These are phyloP conservation scores for Chenopodium album DNA, from an alignment of 148 eudicot species.

Conservation along the genomic window DNA sequence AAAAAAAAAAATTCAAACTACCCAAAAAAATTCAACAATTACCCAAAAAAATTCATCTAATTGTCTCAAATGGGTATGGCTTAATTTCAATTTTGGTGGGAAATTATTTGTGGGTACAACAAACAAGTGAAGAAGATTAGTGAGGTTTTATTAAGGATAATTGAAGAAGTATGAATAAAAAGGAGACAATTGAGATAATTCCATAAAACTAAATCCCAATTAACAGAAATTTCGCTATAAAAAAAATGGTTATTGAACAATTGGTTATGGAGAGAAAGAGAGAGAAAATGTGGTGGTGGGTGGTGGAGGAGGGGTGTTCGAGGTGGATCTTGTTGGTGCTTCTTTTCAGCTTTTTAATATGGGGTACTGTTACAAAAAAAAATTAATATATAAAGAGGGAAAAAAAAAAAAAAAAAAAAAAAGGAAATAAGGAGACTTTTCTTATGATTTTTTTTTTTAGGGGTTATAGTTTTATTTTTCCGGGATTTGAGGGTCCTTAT, in stretches of 20 bases:
- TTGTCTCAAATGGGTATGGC: constrained; percentile 25
- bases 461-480: constrained; percentile 19
- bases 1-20: constrained; percentile 8
- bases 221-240: background rate
- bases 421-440: constrained; percentile 22
- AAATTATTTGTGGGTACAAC: constrained; percentile 11
- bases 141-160: constrained; percentile 1
- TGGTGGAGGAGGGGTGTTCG: constrained; percentile 53
- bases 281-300: constrained; percentile 17
- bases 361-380: constrained; percentile 31
- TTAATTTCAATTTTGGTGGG: constrained; percentile 19
- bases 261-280: constrained; percentile 2
- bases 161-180: background rate
- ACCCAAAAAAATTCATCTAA: constrained; percentile 29
- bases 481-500: constrained; percentile 35
- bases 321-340: constrained; percentile 84
- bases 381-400: background rate
- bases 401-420: background rate
- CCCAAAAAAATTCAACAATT: constrained; percentile 29
- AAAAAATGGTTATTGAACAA: background rate
- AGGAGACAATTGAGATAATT: background rate
- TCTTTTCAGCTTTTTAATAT: constrained; percentile 42
- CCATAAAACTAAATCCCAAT: background rate
- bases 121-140: background rate
- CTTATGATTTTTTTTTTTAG: constrained; percentile 18